Conservation (phyloP, 2,329 filamentous ascomycete species). For the Neobulgaria alba region DNA sequence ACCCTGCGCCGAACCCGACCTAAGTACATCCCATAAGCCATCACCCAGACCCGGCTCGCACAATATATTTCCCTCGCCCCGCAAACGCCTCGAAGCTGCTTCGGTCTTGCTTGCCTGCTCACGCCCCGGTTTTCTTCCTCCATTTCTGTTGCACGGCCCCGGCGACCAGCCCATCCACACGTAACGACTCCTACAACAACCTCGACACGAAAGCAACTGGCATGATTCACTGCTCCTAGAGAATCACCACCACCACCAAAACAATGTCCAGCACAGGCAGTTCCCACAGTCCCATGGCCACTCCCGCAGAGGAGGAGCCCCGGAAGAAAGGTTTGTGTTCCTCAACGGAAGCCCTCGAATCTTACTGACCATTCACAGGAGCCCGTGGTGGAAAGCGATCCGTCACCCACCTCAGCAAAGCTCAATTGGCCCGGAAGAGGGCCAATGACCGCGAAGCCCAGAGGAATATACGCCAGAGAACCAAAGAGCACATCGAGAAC, state of each 20-base stretch:
- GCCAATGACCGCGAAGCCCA: slow-evolving; percentile 89
- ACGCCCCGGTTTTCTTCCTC: neutral
- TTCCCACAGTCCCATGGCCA: slow-evolving; percentile 11
- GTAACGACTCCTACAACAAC: neutral
- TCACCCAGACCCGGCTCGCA: no score
- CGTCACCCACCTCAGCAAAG: slow-evolving; percentile 78
- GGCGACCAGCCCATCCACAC: neutral
- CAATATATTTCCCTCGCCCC: no score
- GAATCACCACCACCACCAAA: slow-evolving; percentile 2
- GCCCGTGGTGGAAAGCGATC: slow-evolving; percentile 52
- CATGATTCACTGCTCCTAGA: slow-evolving; percentile 5
- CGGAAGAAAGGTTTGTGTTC: slow-evolving; percentile 13
- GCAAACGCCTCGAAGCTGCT: no score
- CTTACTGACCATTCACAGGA: slow-evolving; percentile 14
- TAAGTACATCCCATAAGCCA: no score
- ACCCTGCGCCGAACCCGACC: no score
- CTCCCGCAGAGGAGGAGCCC: slow-evolving; percentile 10
- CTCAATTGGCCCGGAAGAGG: slow-evolving; percentile 80
- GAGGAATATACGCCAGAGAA: slow-evolving; percentile 77
- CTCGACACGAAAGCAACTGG: neutral
- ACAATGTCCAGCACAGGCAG: slow-evolving; percentile 11
- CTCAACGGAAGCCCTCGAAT: neutral
- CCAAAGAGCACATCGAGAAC: slow-evolving; percentile 66
- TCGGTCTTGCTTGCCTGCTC: neutral
- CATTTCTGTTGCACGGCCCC: neutral